phyloP scores from a whole-genome alignment of 164 flowering plant species.

The Umbellularia californica region DNA sequence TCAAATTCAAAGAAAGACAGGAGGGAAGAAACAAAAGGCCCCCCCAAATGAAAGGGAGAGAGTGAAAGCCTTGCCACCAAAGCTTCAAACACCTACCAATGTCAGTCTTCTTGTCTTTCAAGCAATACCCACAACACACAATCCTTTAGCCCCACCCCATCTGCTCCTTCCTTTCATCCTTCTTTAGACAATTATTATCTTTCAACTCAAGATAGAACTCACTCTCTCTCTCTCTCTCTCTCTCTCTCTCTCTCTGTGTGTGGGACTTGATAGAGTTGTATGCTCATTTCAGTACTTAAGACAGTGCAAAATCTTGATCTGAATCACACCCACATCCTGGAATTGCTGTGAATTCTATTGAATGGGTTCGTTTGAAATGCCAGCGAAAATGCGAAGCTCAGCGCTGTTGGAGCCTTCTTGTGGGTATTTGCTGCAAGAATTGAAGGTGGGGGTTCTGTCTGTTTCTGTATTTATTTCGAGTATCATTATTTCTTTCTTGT shows the following conservation, averaged over 20 bases:
- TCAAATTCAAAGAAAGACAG: slow-evolving; percentile 3
- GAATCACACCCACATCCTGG: not conserved
- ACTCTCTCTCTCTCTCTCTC: not conserved
- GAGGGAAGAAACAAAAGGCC: slow-evolving; percentile 2
- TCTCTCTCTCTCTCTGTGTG: not conserved
- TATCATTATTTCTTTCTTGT: not conserved
- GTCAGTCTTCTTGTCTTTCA: slow-evolving; percentile 56
- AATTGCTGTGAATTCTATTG: not conserved
- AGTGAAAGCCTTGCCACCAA: slow-evolving; percentile 39
- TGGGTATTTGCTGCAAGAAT: slow-evolving; percentile 80
- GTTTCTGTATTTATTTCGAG: not conserved
- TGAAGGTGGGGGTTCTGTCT: slow-evolving; percentile 50
- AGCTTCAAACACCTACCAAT: slow-evolving; percentile 46
- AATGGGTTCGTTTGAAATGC: slow-evolving; percentile 46
- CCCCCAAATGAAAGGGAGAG: not conserved
- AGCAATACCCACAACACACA: slow-evolving; percentile 38
- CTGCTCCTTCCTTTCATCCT: not conserved
- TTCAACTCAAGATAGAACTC: not conserved
- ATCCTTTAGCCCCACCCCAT: slow-evolving; percentile 21
- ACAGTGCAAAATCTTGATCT: not conserved
- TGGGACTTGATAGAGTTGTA: not conserved
- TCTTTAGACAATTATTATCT: not conserved
- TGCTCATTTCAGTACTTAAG: not conserved
- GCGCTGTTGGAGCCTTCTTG: slow-evolving; percentile 69
- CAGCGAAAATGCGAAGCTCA: slow-evolving; percentile 40